Conservation (phyloP, 2,329 filamentous ascomycete species). For the Ambrosiella beaveri region DNA sequence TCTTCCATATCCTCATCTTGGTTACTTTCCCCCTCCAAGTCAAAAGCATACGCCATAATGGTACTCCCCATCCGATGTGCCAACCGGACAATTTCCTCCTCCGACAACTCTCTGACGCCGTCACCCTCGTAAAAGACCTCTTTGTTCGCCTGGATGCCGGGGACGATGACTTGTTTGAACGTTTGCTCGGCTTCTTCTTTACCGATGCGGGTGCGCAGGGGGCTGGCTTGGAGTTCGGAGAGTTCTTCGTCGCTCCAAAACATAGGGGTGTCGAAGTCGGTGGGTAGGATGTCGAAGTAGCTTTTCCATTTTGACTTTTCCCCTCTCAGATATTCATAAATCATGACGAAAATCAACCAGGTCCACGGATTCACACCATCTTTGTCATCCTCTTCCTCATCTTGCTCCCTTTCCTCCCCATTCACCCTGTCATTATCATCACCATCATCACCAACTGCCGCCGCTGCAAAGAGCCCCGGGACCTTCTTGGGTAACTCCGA, state of each 20-base stretch:
- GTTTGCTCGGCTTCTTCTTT: conserved; percentile 51
- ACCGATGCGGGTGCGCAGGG: conserved; percentile 61
- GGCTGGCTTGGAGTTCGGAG: conserved; percentile 54
- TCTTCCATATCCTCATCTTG: conserved; percentile 38
- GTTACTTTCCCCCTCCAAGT: conserved; percentile 44
- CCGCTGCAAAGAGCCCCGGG: conserved; percentile 32
- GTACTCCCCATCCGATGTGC: conserved; percentile 72
- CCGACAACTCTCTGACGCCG: conserved; percentile 20
- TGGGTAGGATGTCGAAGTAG: conserved; percentile 61
- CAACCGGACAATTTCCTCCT: conserved; percentile 30
- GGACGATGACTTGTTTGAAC: conserved; percentile 40
- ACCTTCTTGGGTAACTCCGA: conserved; percentile 46
- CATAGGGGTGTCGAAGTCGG: conserved; percentile 68
- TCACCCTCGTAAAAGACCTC: conserved; percentile 28
- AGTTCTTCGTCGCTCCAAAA: conserved; percentile 66
- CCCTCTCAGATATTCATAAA: conserved; percentile 52
- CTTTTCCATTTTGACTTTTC: conserved; percentile 51
- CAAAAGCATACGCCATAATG: conserved; percentile 89
- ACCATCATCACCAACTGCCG: conserved; percentile 17
- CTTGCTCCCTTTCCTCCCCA: conserved; percentile 16
- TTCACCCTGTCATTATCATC: conserved; percentile 15
- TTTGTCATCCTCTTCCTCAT: conserved; percentile 21
- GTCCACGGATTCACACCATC: conserved; percentile 35
- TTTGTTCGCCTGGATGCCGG: conserved; percentile 29
- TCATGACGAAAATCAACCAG: conserved; percentile 55